These are phyloP conservation scores for Eimeria necatrix DNA, from an alignment of 169 alveolate genomes.

Conservation along the genomic window DNA sequence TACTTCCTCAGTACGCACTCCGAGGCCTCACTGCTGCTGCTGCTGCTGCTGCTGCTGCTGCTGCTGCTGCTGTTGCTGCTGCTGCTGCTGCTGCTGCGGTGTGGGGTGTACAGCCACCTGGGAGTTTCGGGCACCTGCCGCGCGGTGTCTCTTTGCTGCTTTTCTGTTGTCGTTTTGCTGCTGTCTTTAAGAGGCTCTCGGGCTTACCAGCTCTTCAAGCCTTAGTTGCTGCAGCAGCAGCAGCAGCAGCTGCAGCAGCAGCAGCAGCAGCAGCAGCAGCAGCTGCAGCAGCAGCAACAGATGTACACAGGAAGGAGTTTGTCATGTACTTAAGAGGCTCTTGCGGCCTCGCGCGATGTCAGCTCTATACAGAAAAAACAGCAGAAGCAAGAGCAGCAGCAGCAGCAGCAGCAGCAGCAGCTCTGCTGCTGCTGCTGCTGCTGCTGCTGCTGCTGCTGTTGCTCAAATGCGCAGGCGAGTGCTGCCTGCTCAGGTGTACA, in stretches of 20 bases:
- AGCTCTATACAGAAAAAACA: background rate
- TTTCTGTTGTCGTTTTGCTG: background rate
- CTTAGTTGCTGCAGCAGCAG: background rate
- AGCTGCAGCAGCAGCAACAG: no score
- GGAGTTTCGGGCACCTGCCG: conserved; percentile 6
- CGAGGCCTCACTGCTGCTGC: conserved; percentile 1
- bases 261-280: conserved; percentile 7
- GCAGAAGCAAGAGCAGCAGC: no score
- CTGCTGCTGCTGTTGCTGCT: background rate
- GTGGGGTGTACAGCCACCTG: conserved; percentile 35
- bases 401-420: no score
- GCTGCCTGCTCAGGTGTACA: conserved; percentile 14
- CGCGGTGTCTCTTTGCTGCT: conserved; percentile 10
- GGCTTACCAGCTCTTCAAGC: background rate
- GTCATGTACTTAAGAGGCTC: background rate
- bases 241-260: conserved; percentile 18
- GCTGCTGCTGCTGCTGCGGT: conserved; percentile 17
- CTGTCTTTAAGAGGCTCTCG: background rate
- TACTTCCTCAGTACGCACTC: no score
- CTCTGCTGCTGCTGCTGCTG: no score
- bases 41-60: conserved; percentile 13
- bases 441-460: background rate
- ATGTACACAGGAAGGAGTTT: no score
- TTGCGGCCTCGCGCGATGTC: background rate
- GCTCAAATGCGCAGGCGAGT: no score